Conservation (phyloP, 2,329 filamentous ascomycete species). For the Monosporascus sp. region DNA sequence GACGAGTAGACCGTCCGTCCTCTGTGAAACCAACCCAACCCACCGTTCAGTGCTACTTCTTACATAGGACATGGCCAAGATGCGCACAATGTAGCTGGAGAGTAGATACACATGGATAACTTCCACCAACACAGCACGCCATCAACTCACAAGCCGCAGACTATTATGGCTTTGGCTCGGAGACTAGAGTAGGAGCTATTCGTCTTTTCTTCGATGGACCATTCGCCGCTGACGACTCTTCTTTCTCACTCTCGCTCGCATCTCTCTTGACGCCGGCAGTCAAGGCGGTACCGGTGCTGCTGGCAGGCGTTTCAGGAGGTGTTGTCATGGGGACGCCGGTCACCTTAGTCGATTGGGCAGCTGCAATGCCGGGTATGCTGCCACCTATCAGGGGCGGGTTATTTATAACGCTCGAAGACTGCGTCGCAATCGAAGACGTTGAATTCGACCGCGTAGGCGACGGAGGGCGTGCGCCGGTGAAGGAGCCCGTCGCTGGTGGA, state of each 20-base stretch:
- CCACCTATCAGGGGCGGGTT: constrained; percentile 76
- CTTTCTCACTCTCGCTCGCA: constrained; percentile 48
- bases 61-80: too few species aligned
- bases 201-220: constrained; percentile 59
- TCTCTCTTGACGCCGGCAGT: constrained; percentile 49
- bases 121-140: background rate
- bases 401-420: constrained; percentile 55
- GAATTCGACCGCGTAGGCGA: constrained; percentile 85
- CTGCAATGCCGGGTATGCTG: constrained; percentile 70
- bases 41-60: too few species aligned
- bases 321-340: constrained; percentile 72
- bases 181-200: constrained; percentile 61
- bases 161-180: constrained; percentile 12
- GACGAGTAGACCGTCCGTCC: too few species aligned
- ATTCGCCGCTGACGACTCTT: constrained; percentile 35
- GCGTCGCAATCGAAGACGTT: constrained; percentile 71
- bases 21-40: too few species aligned
- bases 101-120: background rate
- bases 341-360: constrained; percentile 61
- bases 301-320: constrained; percentile 80
- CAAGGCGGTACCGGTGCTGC: constrained; percentile 41
- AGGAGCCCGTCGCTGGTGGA: constrained; percentile 51
- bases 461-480: constrained; percentile 60
- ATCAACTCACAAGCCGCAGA: background rate
- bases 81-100: background rate